Percentiles rank a stretch among this genome's conserved stretches.
Conservation (phyloP, 1,139 yeast species). For the Candida freyschussii region DNA sequence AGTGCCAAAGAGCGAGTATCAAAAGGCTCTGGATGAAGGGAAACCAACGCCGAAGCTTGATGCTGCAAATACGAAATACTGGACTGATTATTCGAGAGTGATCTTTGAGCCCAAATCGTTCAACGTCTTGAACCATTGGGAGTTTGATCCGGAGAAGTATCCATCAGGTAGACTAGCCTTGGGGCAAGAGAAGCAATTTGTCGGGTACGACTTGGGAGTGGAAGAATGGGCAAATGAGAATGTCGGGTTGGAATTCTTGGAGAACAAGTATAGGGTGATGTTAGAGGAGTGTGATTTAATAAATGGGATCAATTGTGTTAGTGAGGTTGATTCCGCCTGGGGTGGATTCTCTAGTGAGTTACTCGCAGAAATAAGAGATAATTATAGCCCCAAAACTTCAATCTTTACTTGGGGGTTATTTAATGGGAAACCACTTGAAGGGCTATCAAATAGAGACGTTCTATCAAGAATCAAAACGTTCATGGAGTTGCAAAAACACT, state of each 20-base stretch:
- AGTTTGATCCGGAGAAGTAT: conserved; percentile 35
- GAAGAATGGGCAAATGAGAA: conserved; percentile 39
- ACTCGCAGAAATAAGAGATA: conserved; percentile 58
- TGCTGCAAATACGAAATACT: conserved; percentile 47
- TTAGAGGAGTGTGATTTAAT: conserved; percentile 77
- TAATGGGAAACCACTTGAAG: conserved; percentile 24
- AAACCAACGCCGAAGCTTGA: conserved; percentile 32
- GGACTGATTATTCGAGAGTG: conserved; percentile 80
- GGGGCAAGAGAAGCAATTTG: conserved; percentile 30
- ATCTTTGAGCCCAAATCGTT: conserved; percentile 62
- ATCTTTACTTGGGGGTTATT: conserved; percentile 55
- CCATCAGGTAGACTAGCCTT: conserved; percentile 36
- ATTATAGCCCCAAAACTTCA: conserved; percentile 57
- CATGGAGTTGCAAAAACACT: conserved; percentile 38
- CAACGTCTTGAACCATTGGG: conserved; percentile 53
- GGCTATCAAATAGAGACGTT: conserved; percentile 18
- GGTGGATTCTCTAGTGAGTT: conserved; percentile 64
- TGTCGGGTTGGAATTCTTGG: conserved; percentile 43
- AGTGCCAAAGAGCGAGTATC: conserved; percentile 51
- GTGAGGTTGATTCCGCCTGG: conserved; percentile 79
- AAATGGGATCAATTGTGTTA: conserved; percentile 62
- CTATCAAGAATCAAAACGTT: conserved; percentile 45
- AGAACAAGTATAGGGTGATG: conserved; percentile 52
- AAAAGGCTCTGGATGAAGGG: conserved; percentile 54
- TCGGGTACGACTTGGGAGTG: conserved; percentile 42